Evolutionary conservation across 2,329 filamentous ascomycete species (phyloP), one percentile per base, ranked within the genome.

Genomic region (Didymellaceae sp.): DNA sequence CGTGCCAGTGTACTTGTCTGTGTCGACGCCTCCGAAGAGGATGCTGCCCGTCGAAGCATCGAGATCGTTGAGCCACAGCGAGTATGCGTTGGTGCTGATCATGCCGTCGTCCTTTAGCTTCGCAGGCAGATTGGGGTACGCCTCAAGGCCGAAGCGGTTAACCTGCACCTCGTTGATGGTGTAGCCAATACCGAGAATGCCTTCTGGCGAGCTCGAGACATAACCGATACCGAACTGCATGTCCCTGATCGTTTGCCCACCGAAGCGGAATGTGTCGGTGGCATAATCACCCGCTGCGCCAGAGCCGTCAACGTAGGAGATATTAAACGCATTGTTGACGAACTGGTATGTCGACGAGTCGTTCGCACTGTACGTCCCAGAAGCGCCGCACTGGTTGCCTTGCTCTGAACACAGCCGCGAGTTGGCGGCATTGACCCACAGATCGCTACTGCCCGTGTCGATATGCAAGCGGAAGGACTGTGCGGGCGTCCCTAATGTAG

Each of bases 171-270:
- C 92, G 70, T 95, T 94, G 57, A 80, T 71, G 0, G 81, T 70
- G 70, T 96, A 97, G 6, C 92, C 92, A 54, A 97, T 88, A 14
- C 92, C 92, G 16, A 97, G 73, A 32, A 97, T 90, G 30, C 90
- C 90, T 70, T 95, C 70, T 22, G 68, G 48, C 5, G 82, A 84
- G 32, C 62, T 76, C 3, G 84, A 86, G 0, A 57, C 67, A 66
- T 91, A 90, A 32, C 88, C 89, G 54, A 92, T 78, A 53, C 88
- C 89, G 61, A 92, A 90, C 63, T 91, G 87, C 46, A 91, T 75
- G 47, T 76, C 72, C 3, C 77, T 57, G 24, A 91, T 60, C 1
- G 72, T 79, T 22, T 79, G 70, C 17, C 75, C 76, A 10, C 82
- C 85, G 44, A 91, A 77, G 4, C 74, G 76, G 49, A 96, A 75